Evolutionary conservation across 2,329 filamentous ascomycete genomes (phyloP).

Genomic region (Exutisphaerella laricina): DNA sequence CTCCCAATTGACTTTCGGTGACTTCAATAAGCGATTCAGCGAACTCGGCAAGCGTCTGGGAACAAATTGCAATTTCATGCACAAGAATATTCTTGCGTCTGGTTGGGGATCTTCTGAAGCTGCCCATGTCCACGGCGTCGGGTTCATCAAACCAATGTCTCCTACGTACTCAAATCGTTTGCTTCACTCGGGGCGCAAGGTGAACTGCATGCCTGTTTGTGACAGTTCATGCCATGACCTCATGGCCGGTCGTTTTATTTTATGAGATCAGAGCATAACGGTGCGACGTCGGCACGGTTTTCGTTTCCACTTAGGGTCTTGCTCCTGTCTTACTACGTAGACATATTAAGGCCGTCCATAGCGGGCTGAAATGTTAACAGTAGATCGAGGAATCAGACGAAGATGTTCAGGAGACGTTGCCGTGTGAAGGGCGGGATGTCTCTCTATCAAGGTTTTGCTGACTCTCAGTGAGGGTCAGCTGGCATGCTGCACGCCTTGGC

Average conservation of each 20-base stretch:
- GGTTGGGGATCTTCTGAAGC: background rate
- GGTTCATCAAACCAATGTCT: background rate
- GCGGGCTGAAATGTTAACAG: background rate
- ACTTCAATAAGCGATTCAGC: too few relatives aligned
- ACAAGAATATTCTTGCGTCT: background rate
- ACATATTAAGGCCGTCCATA: background rate
- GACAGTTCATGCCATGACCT: too few relatives aligned
- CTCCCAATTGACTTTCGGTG: too few relatives aligned
- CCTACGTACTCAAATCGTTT: background rate
- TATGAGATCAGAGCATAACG: background rate
- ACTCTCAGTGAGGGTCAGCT: too few relatives aligned
- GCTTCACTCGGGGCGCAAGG: background rate
- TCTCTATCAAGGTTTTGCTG: background rate
- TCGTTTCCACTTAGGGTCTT: background rate
- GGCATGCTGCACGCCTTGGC: background rate
- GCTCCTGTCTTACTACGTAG: background rate
- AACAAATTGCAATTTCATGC: too few relatives aligned
- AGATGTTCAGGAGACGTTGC: background rate
- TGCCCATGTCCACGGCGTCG: background rate
- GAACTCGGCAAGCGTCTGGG: too few relatives aligned
- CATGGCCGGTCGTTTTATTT: background rate
- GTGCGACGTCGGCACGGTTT: background rate
- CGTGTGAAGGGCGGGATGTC: background rate
- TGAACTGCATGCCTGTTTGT: background rate
- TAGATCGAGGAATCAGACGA: background rate